Conservation (phyloP, 148 eudicot genomes). For the Dysphania ambrosioides region DNA sequence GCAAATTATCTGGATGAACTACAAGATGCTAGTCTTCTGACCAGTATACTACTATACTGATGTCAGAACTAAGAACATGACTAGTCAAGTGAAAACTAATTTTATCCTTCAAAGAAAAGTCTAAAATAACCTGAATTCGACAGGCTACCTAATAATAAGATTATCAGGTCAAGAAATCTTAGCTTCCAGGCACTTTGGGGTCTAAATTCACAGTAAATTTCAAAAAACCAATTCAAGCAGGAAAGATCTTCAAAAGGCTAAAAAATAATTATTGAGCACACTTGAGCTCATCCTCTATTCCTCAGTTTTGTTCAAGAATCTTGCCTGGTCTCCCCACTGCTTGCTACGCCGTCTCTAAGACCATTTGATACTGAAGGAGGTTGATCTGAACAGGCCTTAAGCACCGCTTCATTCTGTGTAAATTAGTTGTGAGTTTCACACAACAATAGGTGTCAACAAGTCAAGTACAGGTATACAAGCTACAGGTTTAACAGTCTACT, state of each 20-base stretch:
- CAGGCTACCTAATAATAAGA: slow-evolving; percentile 15
- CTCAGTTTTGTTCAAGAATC: slow-evolving; percentile 23
- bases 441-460: background rate
- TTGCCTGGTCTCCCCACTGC: slow-evolving; percentile 28
- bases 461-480: background rate
- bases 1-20: background rate
- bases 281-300: slow-evolving; percentile 8
- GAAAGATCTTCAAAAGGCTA: slow-evolving; percentile 17
- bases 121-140: slow-evolving; percentile 5
- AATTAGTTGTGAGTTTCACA: background rate
- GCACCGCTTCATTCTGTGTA: slow-evolving; percentile 67
- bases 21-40: background rate
- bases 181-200: background rate
- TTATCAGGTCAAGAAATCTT: slow-evolving; percentile 4
- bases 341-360: slow-evolving; percentile 19
- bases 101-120: slow-evolving; percentile 6
- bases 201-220: slow-evolving; percentile 7
- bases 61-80: background rate
- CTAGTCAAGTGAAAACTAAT: background rate
- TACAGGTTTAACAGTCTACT: background rate
- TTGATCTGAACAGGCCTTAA: slow-evolving; percentile 61
- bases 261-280: slow-evolving; percentile 15
- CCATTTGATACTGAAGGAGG: slow-evolving; percentile 33
- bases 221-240: slow-evolving; percentile 8
- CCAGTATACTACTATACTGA: background rate